Conservation (phyloP, 192 early-diverging fungal species). For the Allomyces javanicus region DNA sequence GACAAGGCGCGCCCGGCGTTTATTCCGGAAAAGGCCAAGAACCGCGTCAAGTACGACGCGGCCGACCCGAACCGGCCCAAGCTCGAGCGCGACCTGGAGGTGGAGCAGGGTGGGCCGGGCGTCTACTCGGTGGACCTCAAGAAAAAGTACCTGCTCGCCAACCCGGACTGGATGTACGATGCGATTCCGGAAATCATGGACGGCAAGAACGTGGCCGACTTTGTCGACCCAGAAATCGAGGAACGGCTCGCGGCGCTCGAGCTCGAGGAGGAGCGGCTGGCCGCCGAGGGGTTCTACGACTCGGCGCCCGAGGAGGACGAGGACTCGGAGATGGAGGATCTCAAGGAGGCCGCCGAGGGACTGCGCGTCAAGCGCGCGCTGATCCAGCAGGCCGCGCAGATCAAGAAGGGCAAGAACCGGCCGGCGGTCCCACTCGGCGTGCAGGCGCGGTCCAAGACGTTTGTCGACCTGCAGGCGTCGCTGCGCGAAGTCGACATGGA, state of each 20-base stretch:
- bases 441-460: slow-evolving; percentile 10
- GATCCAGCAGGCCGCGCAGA: slow-evolving; percentile 51
- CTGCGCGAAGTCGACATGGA: not conserved
- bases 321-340: slow-evolving; percentile 62
- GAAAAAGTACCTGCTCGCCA: slow-evolving; percentile 67
- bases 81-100: slow-evolving; percentile 82
- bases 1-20: slow-evolving; percentile 55
- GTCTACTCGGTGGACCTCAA: slow-evolving; percentile 91
- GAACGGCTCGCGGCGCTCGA: slow-evolving; percentile 87
- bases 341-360: slow-evolving; percentile 52
- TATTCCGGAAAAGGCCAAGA: slow-evolving; percentile 56
- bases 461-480: slow-evolving; percentile 4
- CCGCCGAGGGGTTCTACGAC: slow-evolving; percentile 85
- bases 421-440: slow-evolving; percentile 45
- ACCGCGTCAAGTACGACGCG: slow-evolving; percentile 50
- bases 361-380: slow-evolving; percentile 74
- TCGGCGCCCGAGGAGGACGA: slow-evolving; percentile 27
- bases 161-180: slow-evolving; percentile 91
- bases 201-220: slow-evolving; percentile 96
- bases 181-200: slow-evolving; percentile 95
- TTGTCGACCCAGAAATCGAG: slow-evolving; percentile 93
- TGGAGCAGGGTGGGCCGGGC: slow-evolving; percentile 78
- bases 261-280: slow-evolving; percentile 86
- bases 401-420: slow-evolving; percentile 62
- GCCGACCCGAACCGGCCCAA: slow-evolving; percentile 61